These are phyloP conservation scores for Anethum foeniculum DNA, from an alignment of 140 eudicot genomes.

Conservation along the genomic window DNA sequence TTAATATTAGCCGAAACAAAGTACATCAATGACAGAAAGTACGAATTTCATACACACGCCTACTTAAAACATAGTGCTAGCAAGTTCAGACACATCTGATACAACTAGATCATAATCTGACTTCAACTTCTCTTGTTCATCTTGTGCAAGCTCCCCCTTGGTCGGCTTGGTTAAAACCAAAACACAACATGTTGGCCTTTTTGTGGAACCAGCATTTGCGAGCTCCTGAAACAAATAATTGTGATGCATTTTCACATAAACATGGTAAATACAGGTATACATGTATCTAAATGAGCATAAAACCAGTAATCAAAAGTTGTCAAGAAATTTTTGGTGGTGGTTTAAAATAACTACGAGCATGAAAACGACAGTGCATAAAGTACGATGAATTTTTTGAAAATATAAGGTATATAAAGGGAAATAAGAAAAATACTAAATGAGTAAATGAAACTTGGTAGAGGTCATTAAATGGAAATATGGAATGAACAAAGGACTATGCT, in stretches of 20 bases:
- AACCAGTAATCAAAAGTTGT: not conserved
- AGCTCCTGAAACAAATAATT: conserved; percentile 57
- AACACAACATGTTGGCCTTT: conserved; percentile 98
- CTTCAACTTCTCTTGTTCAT: conserved; percentile 65
- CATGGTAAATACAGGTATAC: not conserved
- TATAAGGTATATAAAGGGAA: not conserved
- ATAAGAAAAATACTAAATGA: not conserved
- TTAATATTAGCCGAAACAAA: not conserved
- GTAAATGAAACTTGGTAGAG: not conserved
- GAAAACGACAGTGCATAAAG: not conserved
- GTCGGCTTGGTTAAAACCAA: conserved; percentile 70
- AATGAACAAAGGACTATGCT: not conserved
- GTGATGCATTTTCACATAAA: not conserved
- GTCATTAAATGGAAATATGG: not conserved
- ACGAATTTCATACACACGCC: not conserved
- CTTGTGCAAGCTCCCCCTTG: conserved; percentile 67
- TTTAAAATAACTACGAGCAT: not conserved
- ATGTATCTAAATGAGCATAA: not conserved
- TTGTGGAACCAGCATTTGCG: conserved; percentile 92
- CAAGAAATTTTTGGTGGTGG: not conserved
- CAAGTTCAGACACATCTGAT: conserved; percentile 48
- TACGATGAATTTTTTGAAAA: not conserved
- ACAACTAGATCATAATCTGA: conserved; percentile 70
- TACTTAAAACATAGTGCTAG: not conserved
- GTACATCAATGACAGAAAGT: not conserved